Evolutionary conservation across 805 yeast genomes (phyloP).

Genomic region (Candida dendrica): DNA sequence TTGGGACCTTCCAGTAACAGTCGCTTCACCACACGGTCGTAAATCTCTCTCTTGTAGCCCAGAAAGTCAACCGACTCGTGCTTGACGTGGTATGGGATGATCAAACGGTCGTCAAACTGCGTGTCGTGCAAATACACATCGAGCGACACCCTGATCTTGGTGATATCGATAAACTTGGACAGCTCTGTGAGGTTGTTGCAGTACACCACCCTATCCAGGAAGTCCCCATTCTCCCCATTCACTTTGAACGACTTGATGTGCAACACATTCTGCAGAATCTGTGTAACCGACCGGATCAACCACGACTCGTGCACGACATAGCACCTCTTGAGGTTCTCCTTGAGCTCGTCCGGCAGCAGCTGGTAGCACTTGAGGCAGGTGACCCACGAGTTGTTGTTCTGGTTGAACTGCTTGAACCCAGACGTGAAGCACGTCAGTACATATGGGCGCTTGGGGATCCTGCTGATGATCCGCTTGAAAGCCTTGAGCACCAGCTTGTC

Average conservation of each 20-base stretch:
- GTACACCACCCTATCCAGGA: slow-evolving; percentile 18
- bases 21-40: slow-evolving; percentile 46
- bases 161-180: slow-evolving; percentile 52
- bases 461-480: slow-evolving; percentile 45
- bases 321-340: slow-evolving; percentile 49
- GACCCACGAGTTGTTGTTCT: slow-evolving; percentile 46
- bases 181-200: slow-evolving; percentile 28
- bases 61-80: slow-evolving; percentile 21
- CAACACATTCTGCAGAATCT: slow-evolving; percentile 58
- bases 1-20: slow-evolving; percentile 30
- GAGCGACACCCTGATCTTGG: slow-evolving; percentile 67
- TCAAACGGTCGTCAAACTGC: slow-evolving; percentile 40
- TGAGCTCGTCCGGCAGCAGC: slow-evolving; percentile 48
- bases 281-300: slow-evolving; percentile 74
- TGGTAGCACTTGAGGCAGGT: slow-evolving; percentile 60
- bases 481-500: slow-evolving; percentile 39
- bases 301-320: slow-evolving; percentile 88
- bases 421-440: slow-evolving; percentile 74
- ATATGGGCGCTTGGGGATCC: slow-evolving; percentile 57
- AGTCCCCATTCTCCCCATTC: slow-evolving; percentile 8
- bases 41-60: slow-evolving; percentile 30
- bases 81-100: slow-evolving; percentile 35
- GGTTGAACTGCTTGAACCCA: slow-evolving; percentile 51
- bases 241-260: slow-evolving; percentile 36
- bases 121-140: slow-evolving; percentile 66